A percentile compares a stretch with the other conserved stretches of the same genome.
phyloP scores from a whole-genome alignment of 805 yeast genomes.

The Metschnikowia baotianmanensis region DNA sequence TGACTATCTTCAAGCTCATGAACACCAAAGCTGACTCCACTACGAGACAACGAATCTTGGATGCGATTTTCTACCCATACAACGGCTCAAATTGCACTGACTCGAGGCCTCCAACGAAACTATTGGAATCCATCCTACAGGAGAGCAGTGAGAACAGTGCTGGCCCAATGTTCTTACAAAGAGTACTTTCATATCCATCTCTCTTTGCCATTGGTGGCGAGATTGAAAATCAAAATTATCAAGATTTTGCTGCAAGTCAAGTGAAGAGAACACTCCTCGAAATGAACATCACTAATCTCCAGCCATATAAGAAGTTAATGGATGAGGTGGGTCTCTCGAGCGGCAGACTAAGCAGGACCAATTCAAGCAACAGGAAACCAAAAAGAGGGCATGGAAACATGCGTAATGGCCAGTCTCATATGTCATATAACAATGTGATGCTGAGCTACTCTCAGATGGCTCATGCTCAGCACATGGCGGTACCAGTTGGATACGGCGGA shows the following conservation, averaged over 20 bases:
- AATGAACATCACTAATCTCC: conserved; percentile 51
- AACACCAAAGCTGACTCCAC: conserved; percentile 62
- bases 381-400: conserved; percentile 17
- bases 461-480: neutral
- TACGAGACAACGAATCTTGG: conserved; percentile 62
- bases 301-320: conserved; percentile 79
- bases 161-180: conserved; percentile 64
- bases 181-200: conserved; percentile 71
- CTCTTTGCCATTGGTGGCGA: conserved; percentile 33
- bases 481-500: conserved; percentile 3
- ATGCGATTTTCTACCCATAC: conserved; percentile 60
- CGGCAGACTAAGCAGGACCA: conserved; percentile 30
- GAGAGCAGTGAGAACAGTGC: conserved; percentile 60
- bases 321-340: conserved; percentile 82
- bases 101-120: conserved; percentile 37
- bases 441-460: neutral
- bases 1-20: conserved; percentile 76
- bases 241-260: conserved; percentile 56
- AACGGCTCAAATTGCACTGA: conserved; percentile 24
- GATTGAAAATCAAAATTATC: conserved; percentile 31
- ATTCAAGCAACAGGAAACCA: conserved; percentile 25
- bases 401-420: conserved; percentile 2
- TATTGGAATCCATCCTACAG: conserved; percentile 56
- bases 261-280: conserved; percentile 63
- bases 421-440: neutral